Evolutionary conservation across 2,329 filamentous ascomycete species (phyloP), one percentile per base, ranked within the genome.

Genomic region (Botrytis fragariae): DNA sequence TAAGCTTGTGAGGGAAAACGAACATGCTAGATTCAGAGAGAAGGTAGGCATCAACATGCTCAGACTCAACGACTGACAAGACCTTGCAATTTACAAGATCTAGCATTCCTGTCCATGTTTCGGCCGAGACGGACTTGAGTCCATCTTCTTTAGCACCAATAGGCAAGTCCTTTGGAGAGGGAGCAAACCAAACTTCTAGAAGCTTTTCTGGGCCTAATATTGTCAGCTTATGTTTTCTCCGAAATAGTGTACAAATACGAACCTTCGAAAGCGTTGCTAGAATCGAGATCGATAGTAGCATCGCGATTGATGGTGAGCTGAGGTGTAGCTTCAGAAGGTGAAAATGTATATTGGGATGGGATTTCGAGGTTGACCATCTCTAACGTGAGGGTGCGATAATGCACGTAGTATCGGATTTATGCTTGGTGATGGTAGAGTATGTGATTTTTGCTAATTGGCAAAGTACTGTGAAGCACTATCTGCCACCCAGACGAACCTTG

Each of bases 11-110:
- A n/a, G 95, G 94, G 83, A 97, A 99, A 79, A 99, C 94, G 82
- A 99, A 99, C 95, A 99, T 97, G 92, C 96, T 98, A 59, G 96
- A 98, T 85, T 99, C 96, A 76, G 96, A 99, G 72, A 99, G 88
- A 10, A 99, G 90, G 82, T 99, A 99, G 77, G 96, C 95, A 81
- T 99, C 96, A 79, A 98, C 92, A 81, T 95, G 91, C 76, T 97
- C 94, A 37, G 95, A 97, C 81, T 95, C 91, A 76, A 99, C 89
- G 75, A 97, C 92, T 6, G 96, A 99, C 72, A 99, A 87, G 72
- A 99, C 94, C 85, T 99, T 96, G 90, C 96, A 99, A 83, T 98
- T 97, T 84, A 99, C 96, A 81, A 98, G 88, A 82, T 99, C 96
- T 74, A 99, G 89, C 96, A 99, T 98, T 74, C 91, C 91, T 83